Evolutionary conservation across 2,329 filamentous ascomycete genomes (phyloP).

Genomic region (Ophiostoma angusticollis): DNA sequence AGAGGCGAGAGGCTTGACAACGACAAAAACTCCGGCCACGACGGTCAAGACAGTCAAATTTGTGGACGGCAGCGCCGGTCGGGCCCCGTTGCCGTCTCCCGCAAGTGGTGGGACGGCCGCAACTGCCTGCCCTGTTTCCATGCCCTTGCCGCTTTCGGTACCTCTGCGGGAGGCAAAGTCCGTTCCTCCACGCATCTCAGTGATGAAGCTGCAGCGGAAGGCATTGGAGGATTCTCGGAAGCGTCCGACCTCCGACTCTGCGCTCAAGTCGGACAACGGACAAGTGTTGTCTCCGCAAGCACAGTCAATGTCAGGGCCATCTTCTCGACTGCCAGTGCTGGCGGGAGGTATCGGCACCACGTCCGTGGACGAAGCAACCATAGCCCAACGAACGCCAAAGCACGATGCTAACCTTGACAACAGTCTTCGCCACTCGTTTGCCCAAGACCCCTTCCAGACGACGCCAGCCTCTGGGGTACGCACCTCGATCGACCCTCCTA

Average conservation of each 20-base stretch:
- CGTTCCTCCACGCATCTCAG: slow-evolving; percentile 17
- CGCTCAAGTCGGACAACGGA: too few species aligned
- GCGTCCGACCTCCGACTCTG: too few species aligned
- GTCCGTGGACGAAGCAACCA: not conserved
- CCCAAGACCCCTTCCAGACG: slow-evolving; percentile 10
- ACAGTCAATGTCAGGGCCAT: not conserved
- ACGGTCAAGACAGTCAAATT: slow-evolving; percentile 7
- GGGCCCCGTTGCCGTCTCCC: not conserved
- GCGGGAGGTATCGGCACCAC: slow-evolving; percentile 25
- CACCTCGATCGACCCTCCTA: slow-evolving; percentile 42
- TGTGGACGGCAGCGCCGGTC: too few species aligned
- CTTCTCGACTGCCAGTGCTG: slow-evolving; percentile 32
- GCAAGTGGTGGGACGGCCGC: not conserved
- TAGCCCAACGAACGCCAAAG: not conserved
- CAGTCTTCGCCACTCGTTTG: slow-evolving; percentile 6
- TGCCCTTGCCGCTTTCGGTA: slow-evolving; percentile 8
- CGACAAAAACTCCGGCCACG: not conserved
- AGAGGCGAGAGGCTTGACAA: not conserved
- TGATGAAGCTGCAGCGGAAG: slow-evolving; percentile 41
- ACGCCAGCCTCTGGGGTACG: not conserved
- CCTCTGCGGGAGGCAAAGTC: not conserved
- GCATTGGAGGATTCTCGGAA: too few species aligned
- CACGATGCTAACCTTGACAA: slow-evolving; percentile 2
- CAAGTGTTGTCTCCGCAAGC: too few species aligned
- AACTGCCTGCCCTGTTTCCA: not conserved